Evolutionary conservation across 2,329 filamentous ascomycete genomes (phyloP).

Genomic region (Gliomastix tumulicola): DNA sequence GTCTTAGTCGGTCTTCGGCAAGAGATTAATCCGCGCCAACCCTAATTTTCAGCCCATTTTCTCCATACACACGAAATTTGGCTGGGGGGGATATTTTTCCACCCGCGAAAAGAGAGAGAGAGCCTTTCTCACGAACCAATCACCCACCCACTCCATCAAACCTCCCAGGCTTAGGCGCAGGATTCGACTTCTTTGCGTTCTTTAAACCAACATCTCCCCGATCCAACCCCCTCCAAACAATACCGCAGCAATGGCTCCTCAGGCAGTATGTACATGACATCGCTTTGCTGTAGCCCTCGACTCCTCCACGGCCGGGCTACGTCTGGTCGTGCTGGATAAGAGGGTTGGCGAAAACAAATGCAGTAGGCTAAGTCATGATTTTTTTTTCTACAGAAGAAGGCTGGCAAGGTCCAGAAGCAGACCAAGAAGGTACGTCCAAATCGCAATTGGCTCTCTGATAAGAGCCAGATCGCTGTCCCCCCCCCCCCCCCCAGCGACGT

Average conservation of each 20-base stretch:
- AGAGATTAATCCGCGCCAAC: conserved; percentile 17
- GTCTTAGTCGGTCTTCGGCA: no score
- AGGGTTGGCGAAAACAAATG: conserved; percentile 30
- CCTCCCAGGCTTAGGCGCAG: conserved; percentile 54
- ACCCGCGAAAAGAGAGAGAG: no score
- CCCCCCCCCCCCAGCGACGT: background rate
- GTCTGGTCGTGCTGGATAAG: conserved; percentile 4
- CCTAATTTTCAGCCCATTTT: conserved; percentile 22
- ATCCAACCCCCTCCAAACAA: conserved; percentile 22
- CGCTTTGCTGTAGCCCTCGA: conserved; percentile 87
- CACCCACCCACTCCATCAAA: conserved; percentile 7
- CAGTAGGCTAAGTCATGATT: conserved; percentile 92
- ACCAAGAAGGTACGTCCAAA: conserved; percentile 66
- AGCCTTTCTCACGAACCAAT: no score
- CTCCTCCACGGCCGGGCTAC: conserved; percentile 17
- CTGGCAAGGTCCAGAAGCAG: conserved; percentile 66
- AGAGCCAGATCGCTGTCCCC: no score
- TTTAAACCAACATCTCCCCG: conserved; percentile 24
- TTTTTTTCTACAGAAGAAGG: conserved; percentile 57
- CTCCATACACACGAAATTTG: conserved; percentile 16
- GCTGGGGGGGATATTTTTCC: no score
- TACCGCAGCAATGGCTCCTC: conserved; percentile 69
- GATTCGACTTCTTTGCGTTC: conserved; percentile 67
- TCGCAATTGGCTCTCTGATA: conserved; percentile 2
- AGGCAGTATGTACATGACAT: conserved; percentile 77